Evolutionary conservation across 176 grass and related monocot genomes (phyloP).

Genomic region (sorghum (Sorghum bicolor)): Sorghum_bicolor_NCBIv3 NC_012878.2:5770001-5770500

Average conservation of each 20-base stretch:
- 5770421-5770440: neutral
- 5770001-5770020: neutral
- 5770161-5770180: neutral
- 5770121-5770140: neutral
- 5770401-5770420: neutral
- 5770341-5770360: constrained; percentile 71
- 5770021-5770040: too few relatives aligned
- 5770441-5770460: neutral
- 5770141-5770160: neutral
- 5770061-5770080: too few relatives aligned
- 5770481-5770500: neutral
- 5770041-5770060: neutral
- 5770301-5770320: constrained; percentile 47
- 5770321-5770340: constrained; percentile 82
- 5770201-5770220: constrained; percentile 69
- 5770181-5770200: neutral
- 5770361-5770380: constrained; percentile 70
- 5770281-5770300: constrained; percentile 43
- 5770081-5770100: too few relatives aligned
- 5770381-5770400: constrained; percentile 82
- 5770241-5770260: constrained; percentile 55
- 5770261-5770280: constrained; percentile 79
- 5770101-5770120: neutral
- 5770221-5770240: constrained; percentile 60
- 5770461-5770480: neutral